Conservation (phyloP, 1,284 basidiomycete species). For the Ceratobasidium theobromae region DNA sequence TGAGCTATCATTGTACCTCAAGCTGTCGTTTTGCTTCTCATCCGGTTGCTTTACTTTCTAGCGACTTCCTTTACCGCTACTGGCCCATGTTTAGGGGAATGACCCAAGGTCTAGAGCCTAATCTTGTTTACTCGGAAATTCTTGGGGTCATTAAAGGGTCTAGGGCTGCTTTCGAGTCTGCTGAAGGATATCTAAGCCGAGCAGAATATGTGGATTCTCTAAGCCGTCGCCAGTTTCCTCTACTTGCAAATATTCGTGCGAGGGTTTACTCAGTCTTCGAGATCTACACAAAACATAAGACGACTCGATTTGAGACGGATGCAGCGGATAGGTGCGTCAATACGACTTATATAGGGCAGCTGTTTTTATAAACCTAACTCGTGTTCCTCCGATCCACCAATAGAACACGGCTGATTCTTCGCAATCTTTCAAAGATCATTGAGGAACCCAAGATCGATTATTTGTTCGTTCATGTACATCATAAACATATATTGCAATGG, state of each 20-base stretch:
- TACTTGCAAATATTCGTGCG: constrained; percentile 17
- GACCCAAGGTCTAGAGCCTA: too few relatives aligned
- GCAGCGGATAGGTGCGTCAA: constrained; percentile 16
- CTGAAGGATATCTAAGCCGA: not conserved
- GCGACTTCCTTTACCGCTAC: too few relatives aligned
- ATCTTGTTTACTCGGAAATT: too few relatives aligned
- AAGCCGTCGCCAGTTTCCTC: constrained; percentile 11
- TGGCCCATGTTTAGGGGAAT: too few relatives aligned
- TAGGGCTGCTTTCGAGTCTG: not conserved
- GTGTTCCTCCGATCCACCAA: not conserved
- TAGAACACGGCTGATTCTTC: constrained; percentile 3
- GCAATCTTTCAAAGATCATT: not conserved
- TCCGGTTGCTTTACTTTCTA: not conserved
- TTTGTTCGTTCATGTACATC: too few relatives aligned
- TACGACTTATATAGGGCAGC: not conserved
- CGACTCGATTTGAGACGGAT: not conserved
- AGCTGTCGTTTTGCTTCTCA: not conserved
- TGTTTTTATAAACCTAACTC: too few relatives aligned
- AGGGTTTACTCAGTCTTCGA: constrained; percentile 28
- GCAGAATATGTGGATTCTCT: constrained; percentile 1
- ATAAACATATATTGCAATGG: too few relatives aligned
- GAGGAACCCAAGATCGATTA: constrained; percentile 12
- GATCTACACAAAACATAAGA: constrained; percentile 14
- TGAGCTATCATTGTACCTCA: not conserved
- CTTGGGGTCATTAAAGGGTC: too few relatives aligned